Conservation (phyloP, 169 alveolate genomes). For the Plasmodium malariae region DNA sequence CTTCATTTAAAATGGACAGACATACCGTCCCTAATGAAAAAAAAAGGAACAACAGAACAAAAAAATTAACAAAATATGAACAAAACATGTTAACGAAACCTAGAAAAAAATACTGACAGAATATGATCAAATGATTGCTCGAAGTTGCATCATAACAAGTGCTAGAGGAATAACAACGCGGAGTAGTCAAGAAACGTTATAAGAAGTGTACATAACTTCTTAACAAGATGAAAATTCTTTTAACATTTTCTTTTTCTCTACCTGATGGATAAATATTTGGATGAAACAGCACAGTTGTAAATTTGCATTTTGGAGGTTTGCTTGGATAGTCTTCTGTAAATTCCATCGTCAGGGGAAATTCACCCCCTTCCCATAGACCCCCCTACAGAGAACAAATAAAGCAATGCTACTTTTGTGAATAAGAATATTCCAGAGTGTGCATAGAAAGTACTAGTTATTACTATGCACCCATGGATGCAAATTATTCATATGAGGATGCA, state of each 20-base stretch:
- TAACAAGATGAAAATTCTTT: background rate
- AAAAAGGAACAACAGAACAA: background rate
- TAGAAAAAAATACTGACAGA: too few species aligned
- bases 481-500: too few species aligned
- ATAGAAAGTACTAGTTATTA: too few species aligned
- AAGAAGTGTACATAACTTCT: background rate
- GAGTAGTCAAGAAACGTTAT: too few species aligned
- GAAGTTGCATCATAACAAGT: too few species aligned
- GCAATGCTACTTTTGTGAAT: background rate
- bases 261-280: conserved; percentile 99
- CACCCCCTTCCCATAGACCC: conserved; percentile 98
- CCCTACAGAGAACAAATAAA: conserved; percentile 73
- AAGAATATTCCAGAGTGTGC: too few species aligned
- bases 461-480: too few species aligned
- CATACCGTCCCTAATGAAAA: conserved; percentile 92
- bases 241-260: background rate
- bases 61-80: background rate
- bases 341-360: conserved; percentile 96
- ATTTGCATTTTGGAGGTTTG: conserved; percentile 99
- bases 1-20: conserved; percentile 98
- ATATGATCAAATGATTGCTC: too few species aligned
- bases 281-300: conserved; percentile 96
- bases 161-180: too few species aligned
- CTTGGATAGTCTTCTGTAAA: conserved; percentile 99
- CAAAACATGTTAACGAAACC: too few species aligned